Evolutionary conservation across 305 asterid species (phyloP), one percentile per base, ranked within the genome.

Genomic region (Solanum aculeatissimum): DNA sequence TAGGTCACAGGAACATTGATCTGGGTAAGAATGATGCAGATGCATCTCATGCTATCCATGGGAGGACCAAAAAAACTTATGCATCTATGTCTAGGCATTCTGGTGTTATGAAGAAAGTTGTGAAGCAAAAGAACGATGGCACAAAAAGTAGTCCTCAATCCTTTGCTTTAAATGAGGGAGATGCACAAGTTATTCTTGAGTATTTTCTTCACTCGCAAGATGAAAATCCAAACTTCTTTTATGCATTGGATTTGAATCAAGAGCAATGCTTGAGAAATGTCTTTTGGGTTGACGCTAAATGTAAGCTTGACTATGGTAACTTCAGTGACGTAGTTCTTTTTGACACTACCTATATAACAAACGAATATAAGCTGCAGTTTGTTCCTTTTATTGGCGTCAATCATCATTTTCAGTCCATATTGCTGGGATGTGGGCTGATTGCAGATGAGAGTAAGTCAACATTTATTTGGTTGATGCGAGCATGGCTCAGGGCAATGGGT

Each of bases 351-450:
- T 85, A 70, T 75, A 32, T 40, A 6, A 88, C 84, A 86, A 90
- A 86, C 25, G 88, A 85, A 54, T 87, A 85, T 65, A 90, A 84
- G 85, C 83, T 90, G 85, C 91, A 90, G 12, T 89, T 90, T 62
- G 89, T 84, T 84, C 88, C 90, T 53, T 90, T 92, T 85, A 88
- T 92, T 60, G 92, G 93, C 57, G 87, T 92, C 87, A 91, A 90
- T 55, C 90, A 88, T 83, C 92, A 92, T 86, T 91, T 57, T 69
- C 91, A 91, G 87, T 75, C 83, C 82, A 42, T 89, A 45, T 85
- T 89, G 86, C 85, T 89, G 77, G 95, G 95, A n/a, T 86, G 91
- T 87, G 91, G 89, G 29, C 85, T 92, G 21, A 84, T 91, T 88
- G 87, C 84, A 66, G 91, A 91, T 75, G 89, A 85, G 85, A 91